Percentiles rank a stretch among this genome's conserved stretches.
These are phyloP conservation scores for Phyllostachys edulis DNA, from an alignment of 176 grass and related monocot species.

Conservation along the genomic window DNA sequence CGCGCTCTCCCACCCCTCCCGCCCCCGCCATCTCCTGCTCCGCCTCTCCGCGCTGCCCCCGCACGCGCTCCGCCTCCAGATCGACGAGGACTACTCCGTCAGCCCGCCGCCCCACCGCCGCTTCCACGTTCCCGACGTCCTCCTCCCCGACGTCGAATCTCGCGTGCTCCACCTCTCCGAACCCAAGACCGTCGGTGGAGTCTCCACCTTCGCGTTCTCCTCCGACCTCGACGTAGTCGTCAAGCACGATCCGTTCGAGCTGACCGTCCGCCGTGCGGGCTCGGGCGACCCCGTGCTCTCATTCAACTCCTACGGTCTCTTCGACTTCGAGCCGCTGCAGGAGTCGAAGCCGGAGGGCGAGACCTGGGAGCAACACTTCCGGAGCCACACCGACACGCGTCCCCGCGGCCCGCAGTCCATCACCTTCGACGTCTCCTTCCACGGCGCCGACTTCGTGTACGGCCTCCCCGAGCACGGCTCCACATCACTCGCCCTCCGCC, in stretches of 20 bases:
- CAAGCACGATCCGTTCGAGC: conserved; percentile 77
- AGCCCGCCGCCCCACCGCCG: conserved; percentile 48
- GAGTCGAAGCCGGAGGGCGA: conserved; percentile 56
- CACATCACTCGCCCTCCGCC: conserved; percentile 61
- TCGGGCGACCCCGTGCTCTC: conserved; percentile 61
- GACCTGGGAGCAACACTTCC: conserved; percentile 77
- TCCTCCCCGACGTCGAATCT: conserved; percentile 67
- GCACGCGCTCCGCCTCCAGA: conserved; percentile 67
- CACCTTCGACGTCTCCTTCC: conserved; percentile 83
- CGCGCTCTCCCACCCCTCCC: conserved; percentile 46
- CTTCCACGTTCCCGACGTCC: conserved; percentile 83
- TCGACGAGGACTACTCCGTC: conserved; percentile 72
- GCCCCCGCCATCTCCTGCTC: conserved; percentile 55
- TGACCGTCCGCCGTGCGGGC: conserved; percentile 46
- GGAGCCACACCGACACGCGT: conserved; percentile 86
- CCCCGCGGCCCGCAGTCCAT: conserved; percentile 86
- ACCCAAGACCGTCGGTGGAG: conserved; percentile 26
- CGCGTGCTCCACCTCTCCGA: conserved; percentile 56
- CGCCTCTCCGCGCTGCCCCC: conserved; percentile 74
- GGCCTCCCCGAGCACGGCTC: conserved; percentile 89
- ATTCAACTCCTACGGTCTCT: conserved; percentile 87
- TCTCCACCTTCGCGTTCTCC: conserved; percentile 67
- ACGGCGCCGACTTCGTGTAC: conserved; percentile 86
- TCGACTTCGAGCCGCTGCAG: conserved; percentile 84
- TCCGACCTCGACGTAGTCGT: conserved; percentile 63